phyloP scores from a whole-genome alignment of 495 filamentous ascomycete genomes.

The Tuber umbilicatum region DNA sequence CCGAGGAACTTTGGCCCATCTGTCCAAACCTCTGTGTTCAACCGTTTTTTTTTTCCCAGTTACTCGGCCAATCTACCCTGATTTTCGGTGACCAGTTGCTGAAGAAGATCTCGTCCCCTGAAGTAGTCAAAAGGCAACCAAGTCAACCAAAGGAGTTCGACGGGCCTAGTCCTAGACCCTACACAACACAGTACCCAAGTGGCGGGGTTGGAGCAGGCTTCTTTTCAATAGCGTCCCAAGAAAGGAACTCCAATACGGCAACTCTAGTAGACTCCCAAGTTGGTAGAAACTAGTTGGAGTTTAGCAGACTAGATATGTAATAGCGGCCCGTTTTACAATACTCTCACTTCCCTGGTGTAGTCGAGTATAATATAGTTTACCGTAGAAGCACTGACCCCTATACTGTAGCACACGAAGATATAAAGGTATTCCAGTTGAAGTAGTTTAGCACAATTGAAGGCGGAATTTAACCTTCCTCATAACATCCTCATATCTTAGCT shows the following conservation, averaged over 20 bases:
- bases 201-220: too few species aligned
- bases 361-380: background rate
- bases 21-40: too few species aligned
- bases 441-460: background rate
- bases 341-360: background rate
- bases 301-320: background rate
- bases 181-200: too few species aligned
- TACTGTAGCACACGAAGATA: background rate
- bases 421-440: background rate
- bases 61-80: too few species aligned
- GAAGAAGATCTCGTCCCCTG: too few species aligned
- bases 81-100: too few species aligned
- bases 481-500: background rate
- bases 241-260: background rate
- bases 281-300: background rate
- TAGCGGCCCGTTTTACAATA: background rate
- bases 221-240: too few species aligned
- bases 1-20: too few species aligned
- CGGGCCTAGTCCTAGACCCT: too few species aligned
- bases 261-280: background rate
- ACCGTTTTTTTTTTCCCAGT: too few species aligned
- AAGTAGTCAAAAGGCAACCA: too few species aligned
- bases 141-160: too few species aligned
- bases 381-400: background rate
- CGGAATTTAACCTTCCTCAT: background rate